These are phyloP conservation scores for Phyllosticta paracitricarpa DNA, from an alignment of 2,329 filamentous ascomycete species.

Conservation along the genomic window DNA sequence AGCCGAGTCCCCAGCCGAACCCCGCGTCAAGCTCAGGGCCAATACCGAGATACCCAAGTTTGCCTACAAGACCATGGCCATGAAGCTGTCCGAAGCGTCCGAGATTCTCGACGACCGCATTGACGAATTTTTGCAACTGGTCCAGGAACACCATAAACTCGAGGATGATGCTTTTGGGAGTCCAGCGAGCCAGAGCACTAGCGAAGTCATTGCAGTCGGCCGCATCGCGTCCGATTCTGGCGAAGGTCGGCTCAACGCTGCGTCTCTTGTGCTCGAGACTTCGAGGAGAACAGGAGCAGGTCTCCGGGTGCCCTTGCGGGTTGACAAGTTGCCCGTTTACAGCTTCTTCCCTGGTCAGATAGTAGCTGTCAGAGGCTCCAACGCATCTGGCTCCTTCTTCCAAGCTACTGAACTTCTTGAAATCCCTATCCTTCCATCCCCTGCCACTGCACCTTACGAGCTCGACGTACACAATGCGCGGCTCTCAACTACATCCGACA, in stretches of 20 bases:
- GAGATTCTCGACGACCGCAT: conserved; percentile 93
- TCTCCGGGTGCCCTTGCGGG: conserved; percentile 66
- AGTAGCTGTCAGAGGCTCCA: conserved; percentile 76
- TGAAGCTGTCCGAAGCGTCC: conserved; percentile 87
- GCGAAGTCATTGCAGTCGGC: conserved; percentile 80
- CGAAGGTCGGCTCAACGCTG: conserved; percentile 78
- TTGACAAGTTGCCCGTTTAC: conserved; percentile 58
- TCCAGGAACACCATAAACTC: conserved; percentile 64
- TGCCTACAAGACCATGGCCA: conserved; percentile 81
- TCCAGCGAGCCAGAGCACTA: conserved; percentile 73
- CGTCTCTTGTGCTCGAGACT: conserved; percentile 80
- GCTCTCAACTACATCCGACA: conserved; percentile 47
- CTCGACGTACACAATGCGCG: conserved; percentile 61
- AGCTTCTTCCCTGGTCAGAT: conserved; percentile 94
- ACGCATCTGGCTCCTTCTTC: conserved; percentile 77
- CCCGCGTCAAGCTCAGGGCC: conserved; percentile 74
- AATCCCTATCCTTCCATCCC: conserved; percentile 62
- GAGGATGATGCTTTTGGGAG: conserved; percentile 79
- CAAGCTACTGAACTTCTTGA: conserved; percentile 66
- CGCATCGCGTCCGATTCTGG: conserved; percentile 79
- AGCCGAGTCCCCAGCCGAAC: conserved; percentile 59
- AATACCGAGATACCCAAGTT: conserved; percentile 87
- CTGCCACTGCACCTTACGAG: conserved; percentile 57
- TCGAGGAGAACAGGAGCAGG: conserved; percentile 77
- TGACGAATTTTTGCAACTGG: conserved; percentile 69